Evolutionary conservation across 441 rosid species (phyloP).

Genomic region (Corymbia citriodora): DNA sequence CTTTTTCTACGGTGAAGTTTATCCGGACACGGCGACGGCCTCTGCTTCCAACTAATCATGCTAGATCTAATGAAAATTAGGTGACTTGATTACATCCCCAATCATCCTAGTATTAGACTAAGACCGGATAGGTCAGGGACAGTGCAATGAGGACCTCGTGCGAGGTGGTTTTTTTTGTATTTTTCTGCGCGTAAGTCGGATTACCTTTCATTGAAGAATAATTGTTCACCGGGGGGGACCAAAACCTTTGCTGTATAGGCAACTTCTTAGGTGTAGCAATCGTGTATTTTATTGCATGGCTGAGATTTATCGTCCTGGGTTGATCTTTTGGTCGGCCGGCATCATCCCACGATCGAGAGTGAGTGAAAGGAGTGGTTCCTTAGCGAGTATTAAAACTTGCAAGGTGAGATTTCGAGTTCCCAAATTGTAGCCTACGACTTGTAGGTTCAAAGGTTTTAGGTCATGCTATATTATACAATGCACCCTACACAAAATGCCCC

Average conservation of each 20-base stretch:
- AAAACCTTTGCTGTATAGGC: background rate
- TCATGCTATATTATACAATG: background rate
- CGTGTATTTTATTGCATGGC: background rate
- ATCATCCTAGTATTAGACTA: background rate
- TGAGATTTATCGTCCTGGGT: background rate
- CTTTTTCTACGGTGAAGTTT: background rate
- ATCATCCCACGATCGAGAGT: background rate
- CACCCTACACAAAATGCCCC: background rate
- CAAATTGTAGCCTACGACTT: no score
- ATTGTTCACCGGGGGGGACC: background rate
- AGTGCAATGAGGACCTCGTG: background rate
- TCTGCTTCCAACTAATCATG: background rate
- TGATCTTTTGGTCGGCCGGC: background rate
- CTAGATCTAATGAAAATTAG: background rate
- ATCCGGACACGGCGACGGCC: background rate
- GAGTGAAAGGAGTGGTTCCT: background rate
- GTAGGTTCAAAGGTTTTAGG: background rate
- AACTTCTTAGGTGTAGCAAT: background rate
- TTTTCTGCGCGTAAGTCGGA: background rate
- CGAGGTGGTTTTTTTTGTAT: no score
- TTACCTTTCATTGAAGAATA: background rate
- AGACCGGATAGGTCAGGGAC: background rate
- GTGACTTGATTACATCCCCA: background rate
- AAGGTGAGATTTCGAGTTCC: no score
- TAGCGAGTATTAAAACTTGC: background rate